Evolutionary conservation across 139 green algal genomes (phyloP).

Genomic region (Chlamydomonas sphaeroides): DNA sequence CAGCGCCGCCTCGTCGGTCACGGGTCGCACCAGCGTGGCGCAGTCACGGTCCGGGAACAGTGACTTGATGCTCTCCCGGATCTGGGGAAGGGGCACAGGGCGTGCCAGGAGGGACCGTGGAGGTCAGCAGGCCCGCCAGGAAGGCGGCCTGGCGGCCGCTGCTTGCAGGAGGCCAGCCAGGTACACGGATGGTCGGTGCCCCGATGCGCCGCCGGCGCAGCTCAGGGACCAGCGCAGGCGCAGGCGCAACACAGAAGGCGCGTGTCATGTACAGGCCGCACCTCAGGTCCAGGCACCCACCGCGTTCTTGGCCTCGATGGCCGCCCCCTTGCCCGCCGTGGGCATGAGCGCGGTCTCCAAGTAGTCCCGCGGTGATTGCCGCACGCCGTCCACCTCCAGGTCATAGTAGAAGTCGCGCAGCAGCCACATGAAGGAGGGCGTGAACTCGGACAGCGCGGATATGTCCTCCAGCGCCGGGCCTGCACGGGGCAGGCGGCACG

Average conservation of each 20-base stretch:
- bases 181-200: no score
- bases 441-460: slow-evolving; percentile 27
- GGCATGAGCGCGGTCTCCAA: slow-evolving; percentile 88
- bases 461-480: neutral
- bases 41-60: slow-evolving; percentile 88
- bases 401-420: slow-evolving; percentile 97
- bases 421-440: slow-evolving; percentile 94
- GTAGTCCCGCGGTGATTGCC: slow-evolving; percentile 83
- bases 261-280: no score
- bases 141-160: no score
- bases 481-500: neutral
- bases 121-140: neutral
- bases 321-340: slow-evolving; percentile 56
- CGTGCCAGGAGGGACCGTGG: no score
- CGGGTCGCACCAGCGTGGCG: slow-evolving; percentile 88
- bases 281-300: no score
- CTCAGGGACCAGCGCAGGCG: no score
- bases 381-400: slow-evolving; percentile 85
- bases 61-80: slow-evolving; percentile 89
- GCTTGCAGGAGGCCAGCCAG: neutral
- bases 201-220: no score
- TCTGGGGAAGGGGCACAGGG: slow-evolving; percentile 51
- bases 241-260: no score
- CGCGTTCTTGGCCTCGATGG: slow-evolving; percentile 85
- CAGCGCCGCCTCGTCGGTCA: slow-evolving; percentile 87